Evolutionary conservation across 2,329 filamentous ascomycete species (phyloP), one percentile per base, ranked within the genome.

Genomic region (Coleophoma eucalyptorum): DNA sequence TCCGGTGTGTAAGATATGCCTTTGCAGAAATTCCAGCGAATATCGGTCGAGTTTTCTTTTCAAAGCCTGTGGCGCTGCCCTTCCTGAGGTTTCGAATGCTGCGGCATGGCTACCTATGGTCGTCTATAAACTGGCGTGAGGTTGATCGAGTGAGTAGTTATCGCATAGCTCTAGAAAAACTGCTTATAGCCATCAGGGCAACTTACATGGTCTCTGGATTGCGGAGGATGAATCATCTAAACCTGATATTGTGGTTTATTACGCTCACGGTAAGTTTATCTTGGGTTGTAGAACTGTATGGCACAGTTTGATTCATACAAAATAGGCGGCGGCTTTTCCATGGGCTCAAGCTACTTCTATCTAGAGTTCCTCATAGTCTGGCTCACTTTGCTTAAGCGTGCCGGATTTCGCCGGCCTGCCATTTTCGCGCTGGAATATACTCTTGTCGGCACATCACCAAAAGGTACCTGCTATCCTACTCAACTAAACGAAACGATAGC

Each of bases 341-440:
- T 95, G 84, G 90, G 90, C 3, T 90, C 87, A 12, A 75, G 79
- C 16, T 88, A 87, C 70, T 95, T 95, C 67, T 95, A 95, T 66
- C 79, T 92, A 34, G 90, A 95, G 62, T 94, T 93, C 58, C 75
- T 95, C 3, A 72, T 93, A 49, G 80, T 83, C 8, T 90, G 86
- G 85, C 72, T 89, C 12, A 74, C 77, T 41, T 70, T 90, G 16
- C 74, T 95, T 37, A 75, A 81, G 50, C 70, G 55, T 78, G 47
- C 72, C 75, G 16, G 87, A 2, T 93, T 87, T 65, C 66, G 71
- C 10, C 94, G 92, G 62, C 90, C 90, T 0, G 86, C 87, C 19
- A 78, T 94, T 3, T 90, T 94, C 62, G 83, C 86, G 1, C 73
- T 94, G 5, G 89, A 94, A 53, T 94, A 94, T 65, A 90, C 86